phyloP scores from a whole-genome alignment of 768 basidiomycete species.

The Naganishia antarctica region DNA sequence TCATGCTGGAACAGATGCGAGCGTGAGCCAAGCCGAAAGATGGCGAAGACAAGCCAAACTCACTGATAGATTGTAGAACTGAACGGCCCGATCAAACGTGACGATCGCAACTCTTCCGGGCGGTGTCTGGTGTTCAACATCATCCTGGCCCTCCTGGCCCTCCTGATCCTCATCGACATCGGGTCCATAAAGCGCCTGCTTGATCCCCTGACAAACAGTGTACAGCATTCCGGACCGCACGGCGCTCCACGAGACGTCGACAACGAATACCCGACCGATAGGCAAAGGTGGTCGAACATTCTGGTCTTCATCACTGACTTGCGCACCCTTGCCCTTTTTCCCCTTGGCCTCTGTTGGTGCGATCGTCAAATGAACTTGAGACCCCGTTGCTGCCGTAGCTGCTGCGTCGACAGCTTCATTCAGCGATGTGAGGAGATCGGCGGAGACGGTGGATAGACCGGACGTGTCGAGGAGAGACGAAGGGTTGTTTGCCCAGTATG shows the following conservation, averaged over 20 bases:
- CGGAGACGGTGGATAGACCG: conserved; percentile 42
- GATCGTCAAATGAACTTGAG: background rate
- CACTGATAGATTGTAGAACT: conserved; percentile 82
- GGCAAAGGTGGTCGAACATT: conserved; percentile 50
- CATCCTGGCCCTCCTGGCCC: conserved; percentile 49
- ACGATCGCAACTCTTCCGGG: conserved; percentile 62
- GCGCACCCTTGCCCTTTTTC: conserved; percentile 23
- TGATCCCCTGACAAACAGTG: conserved; percentile 62
- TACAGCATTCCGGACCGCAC: conserved; percentile 65
- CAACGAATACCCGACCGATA: conserved; percentile 73
- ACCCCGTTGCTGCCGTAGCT: background rate
- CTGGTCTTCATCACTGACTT: conserved; percentile 32
- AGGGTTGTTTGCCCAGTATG: conserved; percentile 69
- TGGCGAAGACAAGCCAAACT: conserved; percentile 22
- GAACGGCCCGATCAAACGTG: conserved; percentile 72
- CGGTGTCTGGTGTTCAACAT: conserved; percentile 32
- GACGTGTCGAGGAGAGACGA: conserved; percentile 53
- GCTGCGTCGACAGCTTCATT: conserved; percentile 35
- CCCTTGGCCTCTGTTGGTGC: background rate
- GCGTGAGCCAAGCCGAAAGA: background rate
- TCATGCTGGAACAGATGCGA: conserved; percentile 42
- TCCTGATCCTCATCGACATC: conserved; percentile 38
- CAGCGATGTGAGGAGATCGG: conserved; percentile 40
- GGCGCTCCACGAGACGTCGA: conserved; percentile 74
- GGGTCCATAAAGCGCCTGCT: conserved; percentile 62